Percentiles rank a stretch among this genome's conserved stretches.
Conservation (phyloP, 106 monocot genomes). For the Hemerocallis citrina region DNA sequence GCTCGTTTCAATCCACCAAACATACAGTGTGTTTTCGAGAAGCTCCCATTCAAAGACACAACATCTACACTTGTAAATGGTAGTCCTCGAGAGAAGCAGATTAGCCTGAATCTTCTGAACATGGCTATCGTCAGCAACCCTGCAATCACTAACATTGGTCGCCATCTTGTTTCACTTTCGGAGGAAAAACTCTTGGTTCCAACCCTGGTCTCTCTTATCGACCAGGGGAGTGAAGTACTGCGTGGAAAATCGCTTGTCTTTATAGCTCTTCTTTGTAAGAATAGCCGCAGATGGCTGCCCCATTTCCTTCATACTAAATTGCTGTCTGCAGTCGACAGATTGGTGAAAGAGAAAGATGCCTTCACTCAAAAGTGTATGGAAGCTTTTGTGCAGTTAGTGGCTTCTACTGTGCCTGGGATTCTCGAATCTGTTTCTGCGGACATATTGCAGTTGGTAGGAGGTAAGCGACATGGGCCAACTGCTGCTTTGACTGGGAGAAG, state of each 20-base stretch:
- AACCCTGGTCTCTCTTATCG: constrained; percentile 49
- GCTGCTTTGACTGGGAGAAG: constrained; percentile 33
- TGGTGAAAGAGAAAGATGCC: constrained; percentile 63
- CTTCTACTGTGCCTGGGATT: constrained; percentile 47
- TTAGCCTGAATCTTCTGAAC: constrained; percentile 61
- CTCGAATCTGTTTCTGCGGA: constrained; percentile 62
- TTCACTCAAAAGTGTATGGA: constrained; percentile 53
- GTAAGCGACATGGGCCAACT: constrained; percentile 48
- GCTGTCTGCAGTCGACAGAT: constrained; percentile 57
- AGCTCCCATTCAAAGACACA: constrained; percentile 59
- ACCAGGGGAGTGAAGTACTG: constrained; percentile 70
- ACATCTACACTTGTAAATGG: constrained; percentile 52
- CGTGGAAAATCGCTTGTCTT: constrained; percentile 79
- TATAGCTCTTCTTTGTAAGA: constrained; percentile 78
- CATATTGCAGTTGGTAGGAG: constrained; percentile 65
- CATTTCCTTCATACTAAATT: constrained; percentile 63
- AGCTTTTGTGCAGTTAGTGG: constrained; percentile 52
- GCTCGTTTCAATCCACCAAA: constrained; percentile 59
- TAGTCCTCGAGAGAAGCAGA: constrained; percentile 61
- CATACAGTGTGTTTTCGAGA: constrained; percentile 57
- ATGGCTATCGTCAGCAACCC: constrained; percentile 45
- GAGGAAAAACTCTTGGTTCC: constrained; percentile 58
- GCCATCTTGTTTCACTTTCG: constrained; percentile 41
- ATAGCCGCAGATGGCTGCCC: constrained; percentile 71
- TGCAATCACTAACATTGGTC: constrained; percentile 30